A percentile compares a stretch with the other conserved stretches of the same genome.
Evolutionary conservation across 805 yeast genomes (phyloP).

Genomic region (Komagataella pseudopastoris): DNA sequence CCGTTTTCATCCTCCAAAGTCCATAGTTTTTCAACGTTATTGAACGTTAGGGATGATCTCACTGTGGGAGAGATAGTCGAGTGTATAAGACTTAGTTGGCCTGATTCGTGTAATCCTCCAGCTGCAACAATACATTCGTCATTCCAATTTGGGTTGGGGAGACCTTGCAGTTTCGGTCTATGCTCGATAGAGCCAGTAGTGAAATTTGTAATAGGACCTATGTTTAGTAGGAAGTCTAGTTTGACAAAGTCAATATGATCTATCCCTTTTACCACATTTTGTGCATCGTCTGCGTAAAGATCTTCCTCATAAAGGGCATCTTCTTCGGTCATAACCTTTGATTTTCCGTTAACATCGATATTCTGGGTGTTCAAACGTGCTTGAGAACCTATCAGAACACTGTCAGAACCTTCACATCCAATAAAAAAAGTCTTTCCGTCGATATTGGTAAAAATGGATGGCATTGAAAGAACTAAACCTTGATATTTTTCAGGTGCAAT

Average conservation of each 20-base stretch:
- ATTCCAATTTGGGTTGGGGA: constrained; percentile 51
- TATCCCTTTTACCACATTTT: constrained; percentile 7
- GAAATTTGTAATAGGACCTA: constrained; percentile 65
- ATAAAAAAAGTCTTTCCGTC: constrained; percentile 34
- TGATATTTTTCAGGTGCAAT: constrained; percentile 10
- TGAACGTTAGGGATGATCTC: constrained; percentile 55
- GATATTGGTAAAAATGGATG: constrained; percentile 27
- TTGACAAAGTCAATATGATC: constrained; percentile 21
- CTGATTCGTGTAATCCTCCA: constrained; percentile 45
- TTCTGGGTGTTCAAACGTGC: constrained; percentile 8
- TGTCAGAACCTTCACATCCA: constrained; percentile 47
- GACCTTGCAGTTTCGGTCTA: constrained; percentile 32
- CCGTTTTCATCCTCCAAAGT: constrained; percentile 29
- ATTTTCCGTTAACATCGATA: constrained; percentile 7
- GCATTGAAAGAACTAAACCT: constrained; percentile 15
- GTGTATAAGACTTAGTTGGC: constrained; percentile 46
- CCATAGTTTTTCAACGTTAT: constrained; percentile 68
- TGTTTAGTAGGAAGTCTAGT: constrained; percentile 42
- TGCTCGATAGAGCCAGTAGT: constrained; percentile 40
- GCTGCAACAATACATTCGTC: constrained; percentile 60
- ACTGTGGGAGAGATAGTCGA: constrained; percentile 60
- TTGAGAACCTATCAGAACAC: constrained; percentile 32
- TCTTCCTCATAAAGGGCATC: constrained; percentile 31
- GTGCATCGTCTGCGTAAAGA: constrained; percentile 21
- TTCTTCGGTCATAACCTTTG: constrained; percentile 18